Evolutionary conservation across 73 alveolate genomes (phyloP).

Genomic region (Durusdinium trenchii): DNA sequence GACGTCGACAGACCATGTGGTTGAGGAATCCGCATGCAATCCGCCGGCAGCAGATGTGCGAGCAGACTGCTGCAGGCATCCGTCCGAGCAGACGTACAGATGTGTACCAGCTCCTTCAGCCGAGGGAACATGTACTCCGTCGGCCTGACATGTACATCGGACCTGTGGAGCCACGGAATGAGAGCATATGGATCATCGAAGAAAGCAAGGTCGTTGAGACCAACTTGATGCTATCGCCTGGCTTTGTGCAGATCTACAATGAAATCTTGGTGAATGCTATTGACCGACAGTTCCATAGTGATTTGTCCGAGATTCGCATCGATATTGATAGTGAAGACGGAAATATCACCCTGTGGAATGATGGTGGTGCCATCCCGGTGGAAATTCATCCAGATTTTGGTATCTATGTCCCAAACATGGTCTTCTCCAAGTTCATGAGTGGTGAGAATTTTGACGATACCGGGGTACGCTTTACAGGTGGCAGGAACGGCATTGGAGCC

Average conservation of each 20-base stretch:
- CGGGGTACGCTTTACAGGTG: constrained; percentile 83
- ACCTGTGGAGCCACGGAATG: constrained; percentile 16
- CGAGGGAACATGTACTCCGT: constrained; percentile 47
- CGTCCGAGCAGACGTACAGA: too few species aligned
- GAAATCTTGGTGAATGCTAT: constrained; percentile 83
- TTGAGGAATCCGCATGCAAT: too few species aligned
- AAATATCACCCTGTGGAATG: constrained; percentile 71
- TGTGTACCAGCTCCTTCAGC: constrained; percentile 62
- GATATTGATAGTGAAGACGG: constrained; percentile 20
- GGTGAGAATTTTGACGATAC: constrained; percentile 80
- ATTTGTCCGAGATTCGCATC: constrained; percentile 48
- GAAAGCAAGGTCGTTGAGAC: constrained; percentile 7
- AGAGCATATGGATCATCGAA: background rate
- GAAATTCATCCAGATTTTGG: constrained; percentile 15
- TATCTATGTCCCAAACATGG: constrained; percentile 57
- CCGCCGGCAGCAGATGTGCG: too few species aligned
- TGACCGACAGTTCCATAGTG: constrained; percentile 62
- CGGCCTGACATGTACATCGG: constrained; percentile 85
- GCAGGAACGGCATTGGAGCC: constrained; percentile 91
- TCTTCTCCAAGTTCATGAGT: constrained; percentile 82
- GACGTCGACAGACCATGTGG: too few species aligned
- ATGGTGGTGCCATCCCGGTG: constrained; percentile 84
- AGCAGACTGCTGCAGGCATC: too few species aligned
- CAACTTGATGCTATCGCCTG: background rate
- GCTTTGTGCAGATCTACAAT: constrained; percentile 79